Base-by-base conservation (phyloP, 1,284 basidiomycete species). In the Polyporus tsugae region DNA sequence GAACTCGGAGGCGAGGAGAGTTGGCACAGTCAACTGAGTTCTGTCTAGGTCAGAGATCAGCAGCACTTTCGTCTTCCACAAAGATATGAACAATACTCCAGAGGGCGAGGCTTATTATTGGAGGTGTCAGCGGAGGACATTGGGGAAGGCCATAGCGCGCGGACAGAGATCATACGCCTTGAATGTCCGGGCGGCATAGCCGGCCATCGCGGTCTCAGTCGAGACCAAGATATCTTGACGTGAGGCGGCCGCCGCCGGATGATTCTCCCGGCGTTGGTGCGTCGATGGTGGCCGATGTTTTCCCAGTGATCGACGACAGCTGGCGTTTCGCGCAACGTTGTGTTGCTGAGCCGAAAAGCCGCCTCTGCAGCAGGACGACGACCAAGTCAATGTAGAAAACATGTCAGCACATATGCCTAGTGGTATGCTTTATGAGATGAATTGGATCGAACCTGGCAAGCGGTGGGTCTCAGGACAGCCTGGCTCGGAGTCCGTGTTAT, bases 1-100 rank as follows among this genome's bases (percentile, higher is more conserved):
- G 33, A 55, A 33, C 29, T 33, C 33, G 52, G 52, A 55, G 52
- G 52, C 52, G 52, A 55, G 52, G 52, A 55, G 15, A 19, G 29
- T 13, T 22, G 52, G 33, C 15, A 33, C 29, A 33, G 7, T 38
- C 55, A 38, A 10, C 17, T 36, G 19, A 49, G 22, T 11, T 49
- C 52, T 6, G 29, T 55, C 29, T 33, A 33, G 29, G 6, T 55
- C 35, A 29, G 29, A 55, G 29, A 35, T 19, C 29, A 17, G 52
- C 17, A 6, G 29, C 33, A 29, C 46, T 49, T 25, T 46, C 6
- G 6, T 22, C n/a, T 22, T 46, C n/a, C n/a, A 41, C 5, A 29
- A 29, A 29, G 29, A 2, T 29, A 29, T 29, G 29, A 29, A 29
- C 29, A 41, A 13, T 13, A 41, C 41, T 4, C 13, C 13, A 49